Conservation (phyloP, 129 eudicot species). For the Flaveria brownii region DNA sequence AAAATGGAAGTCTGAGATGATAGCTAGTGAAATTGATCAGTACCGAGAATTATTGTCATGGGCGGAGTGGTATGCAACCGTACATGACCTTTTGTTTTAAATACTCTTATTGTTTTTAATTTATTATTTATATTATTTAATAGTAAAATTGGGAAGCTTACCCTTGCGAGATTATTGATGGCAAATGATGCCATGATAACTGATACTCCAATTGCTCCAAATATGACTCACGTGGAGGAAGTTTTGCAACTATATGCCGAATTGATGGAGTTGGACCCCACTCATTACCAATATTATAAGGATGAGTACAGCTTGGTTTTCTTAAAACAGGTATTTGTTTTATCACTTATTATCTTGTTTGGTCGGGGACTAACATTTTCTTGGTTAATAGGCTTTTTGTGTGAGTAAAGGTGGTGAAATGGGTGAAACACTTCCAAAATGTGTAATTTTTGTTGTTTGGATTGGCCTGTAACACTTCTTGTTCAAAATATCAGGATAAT, state of each 20-base stretch:
- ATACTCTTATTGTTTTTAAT: not conserved
- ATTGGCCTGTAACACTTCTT: not conserved
- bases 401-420: not conserved
- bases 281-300: conserved; percentile 74
- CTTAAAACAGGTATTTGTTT: conserved; percentile 58
- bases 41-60: conserved; percentile 61
- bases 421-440: not conserved
- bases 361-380: not conserved
- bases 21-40: conserved; percentile 63
- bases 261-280: conserved; percentile 68
- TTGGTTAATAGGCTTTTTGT: not conserved
- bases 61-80: conserved; percentile 59
- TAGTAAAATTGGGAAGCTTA: conserved; percentile 93
- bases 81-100: not conserved
- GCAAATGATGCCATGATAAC: conserved; percentile 57
- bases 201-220: conserved; percentile 21
- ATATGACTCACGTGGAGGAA: conserved; percentile 46
- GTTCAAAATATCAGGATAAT: not conserved
- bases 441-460: not conserved
- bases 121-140: conserved; percentile 17
- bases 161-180: conserved; percentile 87
- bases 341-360: conserved; percentile 18
- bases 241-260: conserved; percentile 60
- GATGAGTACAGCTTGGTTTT: conserved; percentile 77
- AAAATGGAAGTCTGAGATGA: conserved; percentile 56